Base-by-base conservation (phyloP, 805 yeast genomes). In the Candida cerambycidarum region DNA sequence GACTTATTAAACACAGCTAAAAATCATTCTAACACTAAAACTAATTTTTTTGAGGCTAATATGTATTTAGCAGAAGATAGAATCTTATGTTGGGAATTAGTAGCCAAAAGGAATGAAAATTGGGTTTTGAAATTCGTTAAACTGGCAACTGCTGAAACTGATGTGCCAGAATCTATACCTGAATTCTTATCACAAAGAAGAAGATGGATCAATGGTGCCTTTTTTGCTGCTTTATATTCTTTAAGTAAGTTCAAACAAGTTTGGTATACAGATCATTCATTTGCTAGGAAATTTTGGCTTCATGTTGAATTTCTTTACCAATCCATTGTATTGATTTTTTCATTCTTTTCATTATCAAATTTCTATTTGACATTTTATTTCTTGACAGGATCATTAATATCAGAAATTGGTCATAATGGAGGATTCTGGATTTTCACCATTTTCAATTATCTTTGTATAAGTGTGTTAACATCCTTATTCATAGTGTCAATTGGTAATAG, bases 41-140 rank as follows among this genome's bases (percentile, higher is more conserved):
- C 85, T 41, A 95, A 89, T 54, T 90, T 92, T 41, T 92, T 92
- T 55, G 88, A 92, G 31, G 96, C 97, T 3, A 92, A 92, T 61
- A 92, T 92, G 98, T 92, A 92, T 61, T 73, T 92, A 46, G 98
- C 98, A 1, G 98, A 92, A 65, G 98, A 92, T 64, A 83, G 98
- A 71, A 90, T 92, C 55, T 67, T 92, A 52, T 92, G 97, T 62
- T 92, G 97, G 93, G 98, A 92, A 64, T 73, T 92, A 47, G 93
- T 92, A 19, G 95, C 97, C 9, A 90, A 90, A 54, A 78, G 71
- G 48, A 76, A 79, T 45, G 86, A 86, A 31, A 83, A 82, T 59
- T 92, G 97, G 95, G 85, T 92, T 12, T 72, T 92, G 55, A 86
- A 89, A 56, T 92, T 89, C 60, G 97, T 92, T 42, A 85, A 86